Conservation (phyloP, 345 rosid species). For the Gossypioides kirkii region DNA sequence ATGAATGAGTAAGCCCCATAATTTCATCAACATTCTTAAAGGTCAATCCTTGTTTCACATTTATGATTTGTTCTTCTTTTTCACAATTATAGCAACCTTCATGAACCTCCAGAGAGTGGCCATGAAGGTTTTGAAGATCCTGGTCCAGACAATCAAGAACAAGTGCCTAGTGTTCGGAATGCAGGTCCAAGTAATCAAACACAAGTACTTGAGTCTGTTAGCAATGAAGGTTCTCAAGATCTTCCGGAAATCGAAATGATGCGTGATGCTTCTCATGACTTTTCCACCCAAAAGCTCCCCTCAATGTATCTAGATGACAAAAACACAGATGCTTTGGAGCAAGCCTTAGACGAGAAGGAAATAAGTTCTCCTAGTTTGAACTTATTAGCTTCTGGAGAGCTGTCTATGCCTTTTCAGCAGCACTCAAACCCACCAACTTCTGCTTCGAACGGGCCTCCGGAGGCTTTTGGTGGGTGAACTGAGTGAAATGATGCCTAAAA, state of each 20-base stretch:
- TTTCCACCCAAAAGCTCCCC: conserved; percentile 28
- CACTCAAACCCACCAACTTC: conserved; percentile 42
- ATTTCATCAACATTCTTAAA: neutral
- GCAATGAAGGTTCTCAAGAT: conserved; percentile 22
- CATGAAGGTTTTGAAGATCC: conserved; percentile 20
- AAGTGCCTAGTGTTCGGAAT: conserved; percentile 20
- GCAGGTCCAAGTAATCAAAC: conserved; percentile 33
- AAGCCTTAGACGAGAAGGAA: conserved; percentile 38
- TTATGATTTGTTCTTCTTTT: conserved; percentile 1
- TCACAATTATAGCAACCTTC: conserved; percentile 24
- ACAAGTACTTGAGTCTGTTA: conserved; percentile 21
- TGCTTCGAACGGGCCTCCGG: conserved; percentile 35
- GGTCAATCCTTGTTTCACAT: neutral
- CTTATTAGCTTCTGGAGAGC: conserved; percentile 32
- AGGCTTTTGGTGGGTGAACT: conserved; percentile 38
- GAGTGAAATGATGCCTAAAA: neutral
- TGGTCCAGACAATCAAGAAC: conserved; percentile 27
- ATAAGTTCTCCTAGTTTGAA: conserved; percentile 33
- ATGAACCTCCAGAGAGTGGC: conserved; percentile 17
- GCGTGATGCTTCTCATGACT: conserved; percentile 47
- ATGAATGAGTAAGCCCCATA: conserved; percentile 39
- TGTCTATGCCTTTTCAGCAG: conserved; percentile 35
- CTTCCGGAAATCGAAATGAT: conserved; percentile 50
- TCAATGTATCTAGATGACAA: conserved; percentile 19
- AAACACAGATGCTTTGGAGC: conserved; percentile 23